Conservation (phyloP, 805 yeast species). For the Clavispora santaluciae region DNA sequence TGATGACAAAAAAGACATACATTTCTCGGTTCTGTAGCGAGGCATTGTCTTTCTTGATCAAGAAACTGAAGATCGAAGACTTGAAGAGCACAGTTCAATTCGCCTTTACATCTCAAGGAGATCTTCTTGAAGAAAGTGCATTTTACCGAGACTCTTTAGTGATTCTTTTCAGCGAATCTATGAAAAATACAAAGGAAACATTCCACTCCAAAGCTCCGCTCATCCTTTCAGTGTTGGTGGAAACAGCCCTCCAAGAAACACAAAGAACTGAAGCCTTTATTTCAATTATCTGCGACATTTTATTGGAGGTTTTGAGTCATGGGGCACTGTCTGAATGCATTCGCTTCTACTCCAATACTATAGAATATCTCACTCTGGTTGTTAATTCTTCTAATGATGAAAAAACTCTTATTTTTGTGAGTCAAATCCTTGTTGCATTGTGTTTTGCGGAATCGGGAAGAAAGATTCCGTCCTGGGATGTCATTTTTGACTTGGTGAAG, state of each 20-base stretch:
- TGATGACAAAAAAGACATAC: slow-evolving; percentile 52
- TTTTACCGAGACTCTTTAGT: slow-evolving; percentile 56
- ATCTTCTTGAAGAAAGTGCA: slow-evolving; percentile 30
- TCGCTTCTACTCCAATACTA: slow-evolving; percentile 37
- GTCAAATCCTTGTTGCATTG: slow-evolving; percentile 43
- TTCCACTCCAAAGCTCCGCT: slow-evolving; percentile 67
- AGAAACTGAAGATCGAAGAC: slow-evolving; percentile 54
- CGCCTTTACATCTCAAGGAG: slow-evolving; percentile 32
- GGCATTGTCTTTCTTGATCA: slow-evolving; percentile 76
- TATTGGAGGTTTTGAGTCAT: slow-evolving; percentile 50
- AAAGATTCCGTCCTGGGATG: slow-evolving; percentile 53
- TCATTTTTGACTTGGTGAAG: slow-evolving; percentile 18
- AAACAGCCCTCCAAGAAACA: slow-evolving; percentile 19
- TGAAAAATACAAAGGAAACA: slow-evolving; percentile 65
- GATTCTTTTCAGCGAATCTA: slow-evolving; percentile 63
- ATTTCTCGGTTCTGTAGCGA: slow-evolving; percentile 84
- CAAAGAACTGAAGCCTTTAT: not conserved
- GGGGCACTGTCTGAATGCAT: slow-evolving; percentile 46
- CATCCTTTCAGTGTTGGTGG: slow-evolving; percentile 44
- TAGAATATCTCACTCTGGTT: slow-evolving; percentile 15
- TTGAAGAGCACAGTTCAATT: slow-evolving; percentile 43
- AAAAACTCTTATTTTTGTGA: slow-evolving; percentile 12
- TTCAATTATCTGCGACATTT: slow-evolving; percentile 42
- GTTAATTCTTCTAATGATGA: slow-evolving; percentile 6
- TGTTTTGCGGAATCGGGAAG: slow-evolving; percentile 68